Percentiles rank a stretch among this genome's conserved stretches.
Evolutionary conservation across 306 rosid species (phyloP).

Genomic region (Benincasa hispida): DNA sequence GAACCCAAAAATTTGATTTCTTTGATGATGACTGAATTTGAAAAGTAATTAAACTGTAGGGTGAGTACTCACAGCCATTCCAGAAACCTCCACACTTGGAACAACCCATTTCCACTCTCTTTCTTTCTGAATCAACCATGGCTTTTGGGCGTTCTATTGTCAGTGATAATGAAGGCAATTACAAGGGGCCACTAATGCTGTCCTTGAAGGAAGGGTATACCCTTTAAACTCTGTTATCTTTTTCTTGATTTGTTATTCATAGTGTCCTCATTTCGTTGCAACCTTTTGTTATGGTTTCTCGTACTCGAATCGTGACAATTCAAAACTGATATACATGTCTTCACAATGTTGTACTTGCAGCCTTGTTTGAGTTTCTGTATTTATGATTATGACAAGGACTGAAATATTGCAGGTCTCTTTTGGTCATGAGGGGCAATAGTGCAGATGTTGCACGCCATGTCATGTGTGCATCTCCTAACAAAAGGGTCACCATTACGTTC

Average conservation of each 20-base stretch:
- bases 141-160: slow-evolving; percentile 81
- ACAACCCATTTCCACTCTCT: slow-evolving; percentile 82
- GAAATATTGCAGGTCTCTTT: slow-evolving; percentile 48
- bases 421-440: slow-evolving; percentile 98
- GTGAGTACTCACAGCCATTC: slow-evolving; percentile 94
- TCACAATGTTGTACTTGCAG: not conserved
- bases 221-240: not conserved
- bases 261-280: not conserved
- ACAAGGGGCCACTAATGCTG: slow-evolving; percentile 89
- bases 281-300: not conserved
- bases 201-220: slow-evolving; percentile 78
- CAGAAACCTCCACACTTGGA: slow-evolving; percentile 97
- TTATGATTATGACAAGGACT: not conserved
- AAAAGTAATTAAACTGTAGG: slow-evolving; percentile 24
- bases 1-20: not conserved
- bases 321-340: not conserved
- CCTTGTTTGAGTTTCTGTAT: not conserved
- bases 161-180: slow-evolving; percentile 84
- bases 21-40: not conserved
- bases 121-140: slow-evolving; percentile 85
- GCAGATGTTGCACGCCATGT: slow-evolving; percentile 98
- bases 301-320: not conserved
- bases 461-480: slow-evolving; percentile 71
- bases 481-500: slow-evolving; percentile 76
- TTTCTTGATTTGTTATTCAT: not conserved